Evolutionary conservation across 495 filamentous ascomycete species (phyloP).

Genomic region (Achaetomiella virescens): DNA sequence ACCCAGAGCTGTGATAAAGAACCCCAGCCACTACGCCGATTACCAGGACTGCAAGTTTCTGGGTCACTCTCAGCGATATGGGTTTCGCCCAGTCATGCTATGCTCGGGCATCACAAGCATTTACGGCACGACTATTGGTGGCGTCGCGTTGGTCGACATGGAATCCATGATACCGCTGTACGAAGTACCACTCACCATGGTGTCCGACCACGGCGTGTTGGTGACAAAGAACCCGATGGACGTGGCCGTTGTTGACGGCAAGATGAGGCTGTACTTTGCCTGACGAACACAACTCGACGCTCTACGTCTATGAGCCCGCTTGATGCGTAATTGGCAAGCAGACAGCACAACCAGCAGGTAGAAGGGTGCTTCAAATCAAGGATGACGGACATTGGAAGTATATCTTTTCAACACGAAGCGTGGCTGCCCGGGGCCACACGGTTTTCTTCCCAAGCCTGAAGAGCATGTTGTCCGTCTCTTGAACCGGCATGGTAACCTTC

Average conservation of each 20-base stretch:
- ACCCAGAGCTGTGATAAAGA: slow-evolving; percentile 14
- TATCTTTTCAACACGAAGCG: no score
- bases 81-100: slow-evolving; percentile 28
- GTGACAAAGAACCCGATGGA: slow-evolving; percentile 37
- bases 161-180: slow-evolving; percentile 29
- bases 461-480: no score
- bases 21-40: slow-evolving; percentile 30
- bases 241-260: slow-evolving; percentile 30
- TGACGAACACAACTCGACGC: slow-evolving; percentile 31
- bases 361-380: no score
- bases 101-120: slow-evolving; percentile 31
- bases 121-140: slow-evolving; percentile 25
- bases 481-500: no score
- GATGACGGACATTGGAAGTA: no score
- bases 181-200: slow-evolving; percentile 33
- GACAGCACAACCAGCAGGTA: no score
- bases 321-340: no score
- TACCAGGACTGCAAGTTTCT: slow-evolving; percentile 41
- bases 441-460: no score
- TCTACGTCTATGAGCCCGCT: slow-evolving; percentile 33
- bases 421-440: no score
- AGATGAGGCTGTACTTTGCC: slow-evolving; percentile 33
- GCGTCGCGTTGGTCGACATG: slow-evolving; percentile 33
- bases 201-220: slow-evolving; percentile 23
- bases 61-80: slow-evolving; percentile 22